phyloP scores from a whole-genome alignment of 768 basidiomycete species.

The Pleurotus citrinopileatus region DNA sequence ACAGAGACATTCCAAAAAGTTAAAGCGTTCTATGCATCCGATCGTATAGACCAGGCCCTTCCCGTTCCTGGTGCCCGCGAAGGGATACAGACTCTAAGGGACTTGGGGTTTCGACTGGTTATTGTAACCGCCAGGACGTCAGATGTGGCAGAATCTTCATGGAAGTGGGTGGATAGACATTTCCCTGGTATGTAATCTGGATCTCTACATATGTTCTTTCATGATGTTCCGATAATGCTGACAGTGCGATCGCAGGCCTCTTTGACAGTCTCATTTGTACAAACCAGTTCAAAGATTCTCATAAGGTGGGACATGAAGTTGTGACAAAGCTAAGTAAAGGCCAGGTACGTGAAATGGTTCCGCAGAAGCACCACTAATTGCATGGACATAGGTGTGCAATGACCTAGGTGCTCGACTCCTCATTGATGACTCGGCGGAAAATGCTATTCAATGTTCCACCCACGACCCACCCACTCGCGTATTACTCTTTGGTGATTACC shows the following conservation, averaged over 20 bases:
- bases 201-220: not conserved
- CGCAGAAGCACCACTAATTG: too few species aligned
- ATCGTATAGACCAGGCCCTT: slow-evolving; percentile 40
- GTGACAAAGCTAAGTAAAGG: slow-evolving; percentile 66
- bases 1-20: slow-evolving; percentile 59
- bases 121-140: slow-evolving; percentile 74
- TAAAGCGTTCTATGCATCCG: slow-evolving; percentile 51
- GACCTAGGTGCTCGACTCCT: slow-evolving; percentile 61
- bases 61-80: slow-evolving; percentile 64
- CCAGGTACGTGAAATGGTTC: slow-evolving; percentile 52
- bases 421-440: slow-evolving; percentile 82
- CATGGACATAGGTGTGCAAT: slow-evolving; percentile 60
- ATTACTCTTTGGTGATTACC: slow-evolving; percentile 72
- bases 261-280: slow-evolving; percentile 69
- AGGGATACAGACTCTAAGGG: slow-evolving; percentile 49
- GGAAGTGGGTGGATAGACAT: slow-evolving; percentile 64
- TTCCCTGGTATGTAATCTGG: slow-evolving; percentile 49
- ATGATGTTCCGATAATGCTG: not conserved
- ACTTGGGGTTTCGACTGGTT: slow-evolving; percentile 65
- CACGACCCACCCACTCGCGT: slow-evolving; percentile 51
- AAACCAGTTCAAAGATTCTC: slow-evolving; percentile 61
- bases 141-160: slow-evolving; percentile 52
- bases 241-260: slow-evolving; percentile 26
- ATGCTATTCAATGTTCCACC: slow-evolving; percentile 58
- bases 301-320: slow-evolving; percentile 42